Base-by-base conservation (phyloP, 2,329 filamentous ascomycete genomes). In the Aspergillus sp. region DNA sequence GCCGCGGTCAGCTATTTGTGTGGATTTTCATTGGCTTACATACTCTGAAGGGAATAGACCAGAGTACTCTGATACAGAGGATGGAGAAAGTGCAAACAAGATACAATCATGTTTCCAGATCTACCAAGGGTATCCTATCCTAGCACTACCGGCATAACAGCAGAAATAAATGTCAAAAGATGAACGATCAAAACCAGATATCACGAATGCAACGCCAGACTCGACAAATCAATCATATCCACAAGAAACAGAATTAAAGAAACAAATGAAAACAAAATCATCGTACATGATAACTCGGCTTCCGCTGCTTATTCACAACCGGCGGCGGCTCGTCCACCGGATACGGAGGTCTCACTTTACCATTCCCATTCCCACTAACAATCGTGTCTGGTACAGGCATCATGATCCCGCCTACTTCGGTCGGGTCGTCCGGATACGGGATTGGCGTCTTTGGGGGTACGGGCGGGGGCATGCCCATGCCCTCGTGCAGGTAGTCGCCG, bases 251-350 rank as follows among this genome's bases (percentile, higher is more conserved):
- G 17, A 19, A 19, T 19, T 19, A 19, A 43, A 42, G 37, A 46
- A 49, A 47, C 45, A 44, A 48, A 35, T 32, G 49, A 43, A 17
- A 39, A 19, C 2, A 5, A 20, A 30, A 50, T 72, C 56, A 78
- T 52, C 77, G 71, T 39, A 75, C 72, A 48, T 74, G 76, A 58
- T 84, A 88, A 43, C 86, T 84, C 1, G 91, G 91, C 67, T 96
- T 96, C 57, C 84, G 82, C 41, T 86, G 83, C 78, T 89, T 86
- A 60, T 95, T 94, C 6, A 94, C 89, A 5, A 80, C 75, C 3
- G 91, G 91, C 15, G 91, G 90, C 23, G 86, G 84, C 22, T 85
- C 86, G 60, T 94, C 86, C 41, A 83, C 70, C 0, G 91, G 91
- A 65, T 96, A 96, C 1, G 90, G 90, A 30, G 88, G 77, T 7